A percentile compares a stretch with the other conserved stretches of the same genome.
These are phyloP conservation scores for Botryotinia calthae DNA, from an alignment of 2,329 filamentous ascomycete species.

Conservation along the genomic window DNA sequence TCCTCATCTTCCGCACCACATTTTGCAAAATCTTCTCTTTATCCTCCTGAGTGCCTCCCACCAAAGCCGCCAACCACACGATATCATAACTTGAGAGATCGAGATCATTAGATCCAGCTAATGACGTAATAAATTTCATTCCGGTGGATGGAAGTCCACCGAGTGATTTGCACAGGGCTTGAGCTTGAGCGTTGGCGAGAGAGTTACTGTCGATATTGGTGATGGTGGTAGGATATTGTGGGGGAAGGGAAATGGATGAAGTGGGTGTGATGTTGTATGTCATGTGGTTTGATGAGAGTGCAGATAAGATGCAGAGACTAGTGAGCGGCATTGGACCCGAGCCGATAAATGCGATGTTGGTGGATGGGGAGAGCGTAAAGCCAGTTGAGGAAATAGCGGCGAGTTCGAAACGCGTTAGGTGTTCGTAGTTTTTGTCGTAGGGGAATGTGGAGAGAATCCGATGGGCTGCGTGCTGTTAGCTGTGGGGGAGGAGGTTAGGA, in stretches of 20 bases:
- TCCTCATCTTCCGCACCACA: conserved; percentile 42
- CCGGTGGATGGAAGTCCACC: conserved; percentile 31
- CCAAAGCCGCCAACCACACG: conserved; percentile 51
- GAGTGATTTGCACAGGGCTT: conserved; percentile 37
- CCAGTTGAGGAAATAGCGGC: conserved; percentile 41
- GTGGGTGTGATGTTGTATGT: background rate
- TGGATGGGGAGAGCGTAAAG: conserved; percentile 34
- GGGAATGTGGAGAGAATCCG: conserved; percentile 41
- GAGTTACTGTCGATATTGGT: conserved; percentile 44
- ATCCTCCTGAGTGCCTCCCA: conserved; percentile 43
- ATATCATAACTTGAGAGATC: conserved; percentile 43
- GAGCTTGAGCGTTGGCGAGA: conserved; percentile 40
- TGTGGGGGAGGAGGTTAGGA: background rate
- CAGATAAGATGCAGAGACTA: conserved; percentile 44
- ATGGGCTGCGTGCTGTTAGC: conserved; percentile 33
- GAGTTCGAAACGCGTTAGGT: conserved; percentile 48
- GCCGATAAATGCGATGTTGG: conserved; percentile 48
- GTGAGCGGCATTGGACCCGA: conserved; percentile 51
- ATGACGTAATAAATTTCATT: conserved; percentile 43
- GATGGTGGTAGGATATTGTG: background rate
- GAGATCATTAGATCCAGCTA: conserved; percentile 33
- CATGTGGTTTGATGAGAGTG: conserved; percentile 33
- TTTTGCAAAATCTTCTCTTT: conserved; percentile 44
- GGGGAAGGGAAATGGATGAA: background rate
- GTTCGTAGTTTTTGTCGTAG: conserved; percentile 50